Evolutionary conservation across 2,329 filamentous ascomycete species (phyloP), one percentile per base, ranked within the genome.

Genomic region (Capronia americana): DNA sequence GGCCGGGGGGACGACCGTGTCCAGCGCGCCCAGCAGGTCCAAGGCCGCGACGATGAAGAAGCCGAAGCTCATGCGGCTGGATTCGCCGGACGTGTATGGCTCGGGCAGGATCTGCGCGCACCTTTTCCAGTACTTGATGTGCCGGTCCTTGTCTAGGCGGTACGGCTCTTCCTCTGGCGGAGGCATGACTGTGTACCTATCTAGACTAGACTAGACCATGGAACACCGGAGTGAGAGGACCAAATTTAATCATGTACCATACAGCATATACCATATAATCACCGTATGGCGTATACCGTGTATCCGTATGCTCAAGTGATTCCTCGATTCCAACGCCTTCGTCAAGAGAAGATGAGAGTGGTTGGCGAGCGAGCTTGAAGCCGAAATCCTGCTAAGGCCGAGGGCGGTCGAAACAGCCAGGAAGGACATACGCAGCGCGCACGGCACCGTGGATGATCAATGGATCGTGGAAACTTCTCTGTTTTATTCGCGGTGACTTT

Each of bases 81-180:
- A 92, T 81, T 99, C 95, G 77, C 91, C 95, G 76, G 88, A 85
- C 17, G 92, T 96, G 82, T 98, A 99, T 69, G 87, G 85, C 54
- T 88, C 85, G 0, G 95, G 95, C 6, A 99, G 88, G 68, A 86
- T 26, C 76, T 90, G 90, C 70, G 95, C 86, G 77, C 94, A 97
- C 76, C 93, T 89, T 71, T 93, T 87, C 90, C 93, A 99, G 85
- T 97, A 99, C 76, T 90, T 92, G 76, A 95, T 83, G 77, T 99
- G 95, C 64, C 84, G 86, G 56, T 86, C 82, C 65, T 84, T 87
- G 75, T 90, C 82, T 68, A 91, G 79, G 20, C 24, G 24, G 26
- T 55, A 54, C 3, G 6, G 5, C 6, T 44, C 14, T 44, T 30
- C 28, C 24, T 50, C 28, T 14, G 23, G 11, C 8, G 28, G 28